Evolutionary conservation across 2,329 filamentous ascomycete genomes (phyloP), one percentile per base, ranked within the genome.

Genomic region (Dothiorella sarmentorum): DNA sequence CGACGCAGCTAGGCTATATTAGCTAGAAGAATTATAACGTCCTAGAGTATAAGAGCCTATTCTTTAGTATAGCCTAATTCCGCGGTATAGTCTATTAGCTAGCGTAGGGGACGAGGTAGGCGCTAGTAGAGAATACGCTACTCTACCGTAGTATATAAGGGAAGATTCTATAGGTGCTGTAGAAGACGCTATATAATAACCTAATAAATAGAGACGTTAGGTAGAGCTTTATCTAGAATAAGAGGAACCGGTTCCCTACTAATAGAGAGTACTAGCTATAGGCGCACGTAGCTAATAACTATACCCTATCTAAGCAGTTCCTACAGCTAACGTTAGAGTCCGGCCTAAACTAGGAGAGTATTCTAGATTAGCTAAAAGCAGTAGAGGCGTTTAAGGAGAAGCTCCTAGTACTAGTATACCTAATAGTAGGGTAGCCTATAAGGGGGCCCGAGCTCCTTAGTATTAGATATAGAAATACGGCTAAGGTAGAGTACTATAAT

Each of bases 331-430:
- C 1, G 27, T 7, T 10, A 10, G 27, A 6, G 27, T 29, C 27
- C 27, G 27, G 27, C 7, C 11, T 29, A 29, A 29, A 10, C 27
- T 10, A 10, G 7, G 3, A 29, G 27, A 10, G 7, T 6, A 10
- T 29, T 1, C 7, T 29, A 29, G 27, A 29, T 10, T 29, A 3
- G 27, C 7, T 29, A 29, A 10, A 29, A 6, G 7, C 1, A 10
- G 27, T 29, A 3, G 27, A 6, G 27, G 27, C 27, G 22, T 60
- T 47, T 17, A 51, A 59, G 17, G 61, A 65, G 63, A 61, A 65
- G 58, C 52, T 67, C 31, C 22, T 65, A 17, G 56, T 63, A 40
- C 62, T 67, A 17, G 61, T 65, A 38, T 58, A 66, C 31, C 60
- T 65, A n/a, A 59, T 38, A 15, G 63, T 58, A 22, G 61, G 65